Percentiles rank a stretch among this genome's conserved stretches.
Conservation (phyloP, 2,329 filamentous ascomycete genomes). For the Cadophora malorum region DNA sequence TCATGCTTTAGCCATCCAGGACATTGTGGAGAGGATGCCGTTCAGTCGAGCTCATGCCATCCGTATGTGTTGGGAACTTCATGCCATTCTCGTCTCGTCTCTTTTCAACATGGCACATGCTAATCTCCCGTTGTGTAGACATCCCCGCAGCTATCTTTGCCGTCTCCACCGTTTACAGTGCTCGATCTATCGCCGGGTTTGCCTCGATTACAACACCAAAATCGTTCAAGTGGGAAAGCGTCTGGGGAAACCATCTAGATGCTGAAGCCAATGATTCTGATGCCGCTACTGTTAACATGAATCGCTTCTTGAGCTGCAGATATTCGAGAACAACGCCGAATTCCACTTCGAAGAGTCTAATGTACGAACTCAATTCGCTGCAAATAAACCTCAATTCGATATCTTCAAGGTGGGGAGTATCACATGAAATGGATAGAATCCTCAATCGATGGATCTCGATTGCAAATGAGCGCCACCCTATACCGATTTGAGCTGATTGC, state of each 20-base stretch:
- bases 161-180: conserved; percentile 33
- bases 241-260: conserved; percentile 33
- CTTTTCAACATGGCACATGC: not conserved
- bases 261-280: not conserved
- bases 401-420: conserved; percentile 29
- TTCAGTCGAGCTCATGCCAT: not conserved
- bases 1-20: not conserved
- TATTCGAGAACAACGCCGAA: not conserved
- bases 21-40: not conserved
- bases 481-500: not conserved
- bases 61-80: not conserved
- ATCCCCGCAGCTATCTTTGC: not conserved
- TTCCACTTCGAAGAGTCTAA: not conserved
- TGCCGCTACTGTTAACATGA: not conserved
- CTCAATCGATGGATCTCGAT: conserved; percentile 36
- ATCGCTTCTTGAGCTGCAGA: not conserved
- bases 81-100: not conserved
- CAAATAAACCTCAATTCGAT: conserved; percentile 41
- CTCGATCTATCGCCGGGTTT: conserved; percentile 48
- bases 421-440: conserved; percentile 25
- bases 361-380: conserved; percentile 1
- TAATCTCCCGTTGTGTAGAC: not conserved
- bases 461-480: not conserved
- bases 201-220: conserved; percentile 48
- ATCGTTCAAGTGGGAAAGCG: conserved; percentile 50